These are phyloP conservation scores for Dictyostelium purpureum DNA, from an alignment of 78 protist species.

Conservation along the genomic window DNA sequence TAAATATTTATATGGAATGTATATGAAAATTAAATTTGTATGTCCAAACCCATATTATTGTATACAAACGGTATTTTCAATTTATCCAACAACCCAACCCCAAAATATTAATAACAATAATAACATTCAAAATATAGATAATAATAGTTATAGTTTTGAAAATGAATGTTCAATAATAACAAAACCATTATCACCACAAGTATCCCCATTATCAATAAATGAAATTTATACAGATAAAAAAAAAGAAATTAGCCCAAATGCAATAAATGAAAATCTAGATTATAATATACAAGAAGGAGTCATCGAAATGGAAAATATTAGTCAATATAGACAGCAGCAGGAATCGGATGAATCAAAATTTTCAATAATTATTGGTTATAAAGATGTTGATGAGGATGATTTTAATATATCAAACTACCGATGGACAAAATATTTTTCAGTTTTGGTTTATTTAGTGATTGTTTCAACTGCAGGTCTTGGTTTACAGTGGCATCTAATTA, in stretches of 20 bases:
- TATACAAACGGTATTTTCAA: not conserved
- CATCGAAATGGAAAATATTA: too few relatives aligned
- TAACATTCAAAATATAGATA: not conserved
- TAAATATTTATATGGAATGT: slow-evolving; percentile 8
- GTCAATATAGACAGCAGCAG: too few relatives aligned
- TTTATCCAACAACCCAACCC: too few relatives aligned
- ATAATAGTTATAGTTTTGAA: not conserved
- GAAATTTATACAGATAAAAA: not conserved
- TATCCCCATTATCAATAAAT: not conserved
- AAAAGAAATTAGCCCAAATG: not conserved
- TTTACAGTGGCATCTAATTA: slow-evolving; percentile 15
- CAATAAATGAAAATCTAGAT: too few relatives aligned
- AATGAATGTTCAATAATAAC: not conserved
- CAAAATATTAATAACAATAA: not conserved
- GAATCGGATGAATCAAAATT: not conserved
- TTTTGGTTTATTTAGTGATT: not conserved
- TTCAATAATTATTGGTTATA: too few relatives aligned
- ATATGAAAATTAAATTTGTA: not conserved
- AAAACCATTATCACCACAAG: not conserved
- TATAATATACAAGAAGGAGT: too few relatives aligned
- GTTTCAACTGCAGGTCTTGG: slow-evolving; percentile 31
- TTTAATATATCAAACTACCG: not conserved
- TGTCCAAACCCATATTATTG: not conserved
- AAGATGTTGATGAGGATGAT: not conserved
- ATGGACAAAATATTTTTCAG: slow-evolving; percentile 37